These are phyloP conservation scores for Arthroderma sp. DNA, from an alignment of 2,329 filamentous ascomycete species.

Conservation along the genomic window DNA sequence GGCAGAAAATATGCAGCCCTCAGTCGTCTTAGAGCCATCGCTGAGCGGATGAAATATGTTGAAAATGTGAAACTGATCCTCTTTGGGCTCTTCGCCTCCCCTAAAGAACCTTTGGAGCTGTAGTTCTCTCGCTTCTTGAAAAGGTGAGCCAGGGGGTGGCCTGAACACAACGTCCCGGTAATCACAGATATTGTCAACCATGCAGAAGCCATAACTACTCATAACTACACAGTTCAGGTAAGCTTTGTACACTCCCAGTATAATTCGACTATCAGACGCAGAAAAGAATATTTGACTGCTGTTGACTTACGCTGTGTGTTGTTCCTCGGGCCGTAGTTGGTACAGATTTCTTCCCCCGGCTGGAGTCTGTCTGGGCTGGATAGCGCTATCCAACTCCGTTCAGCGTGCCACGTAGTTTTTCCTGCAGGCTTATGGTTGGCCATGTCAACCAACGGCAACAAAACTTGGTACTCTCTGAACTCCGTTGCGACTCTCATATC, in stretches of 20 bases:
- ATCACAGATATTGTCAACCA: constrained; percentile 30
- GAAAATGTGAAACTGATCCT: constrained; percentile 32
- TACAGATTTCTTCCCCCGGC: constrained; percentile 44
- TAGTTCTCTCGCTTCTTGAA: constrained; percentile 23
- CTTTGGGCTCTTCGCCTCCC: constrained; percentile 14
- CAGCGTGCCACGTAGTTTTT: constrained; percentile 45
- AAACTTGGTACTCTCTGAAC: constrained; percentile 45
- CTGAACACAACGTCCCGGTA: constrained; percentile 30
- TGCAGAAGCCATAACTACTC: constrained; percentile 35
- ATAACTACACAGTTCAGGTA: constrained; percentile 21
- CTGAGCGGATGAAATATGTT: constrained; percentile 32
- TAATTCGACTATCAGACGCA: not conserved
- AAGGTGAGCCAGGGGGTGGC: constrained; percentile 25
- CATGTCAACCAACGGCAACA: constrained; percentile 59
- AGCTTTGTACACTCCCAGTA: not conserved
- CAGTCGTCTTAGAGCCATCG: constrained; percentile 20
- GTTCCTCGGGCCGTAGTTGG: constrained; percentile 65
- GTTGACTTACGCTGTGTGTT: constrained; percentile 48
- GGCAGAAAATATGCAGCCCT: constrained; percentile 30
- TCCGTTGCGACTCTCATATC: constrained; percentile 33
- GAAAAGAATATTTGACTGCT: not conserved
- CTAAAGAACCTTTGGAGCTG: constrained; percentile 23
- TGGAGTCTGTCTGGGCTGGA: constrained; percentile 34
- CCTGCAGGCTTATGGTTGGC: constrained; percentile 56
- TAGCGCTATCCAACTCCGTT: constrained; percentile 25